phyloP scores from a whole-genome alignment of 2,329 filamentous ascomycete species.

The Leptographium galeiforme region DNA sequence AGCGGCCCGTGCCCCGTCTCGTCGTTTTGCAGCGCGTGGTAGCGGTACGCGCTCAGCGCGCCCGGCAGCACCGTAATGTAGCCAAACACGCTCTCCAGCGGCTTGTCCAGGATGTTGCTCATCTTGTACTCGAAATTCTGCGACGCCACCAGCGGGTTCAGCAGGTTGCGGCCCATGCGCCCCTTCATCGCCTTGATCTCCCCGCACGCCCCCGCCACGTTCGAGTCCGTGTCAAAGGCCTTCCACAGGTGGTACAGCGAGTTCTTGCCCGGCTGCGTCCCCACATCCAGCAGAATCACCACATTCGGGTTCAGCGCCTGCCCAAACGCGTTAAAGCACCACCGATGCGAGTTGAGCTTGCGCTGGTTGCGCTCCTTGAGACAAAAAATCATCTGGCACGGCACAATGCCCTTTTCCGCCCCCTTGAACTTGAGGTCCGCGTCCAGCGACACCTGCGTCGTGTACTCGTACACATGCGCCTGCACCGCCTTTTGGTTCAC shows the following conservation, averaged over 20 bases:
- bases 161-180: slow-evolving; percentile 62
- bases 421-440: slow-evolving; percentile 97
- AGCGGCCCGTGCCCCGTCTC: slow-evolving; percentile 88
- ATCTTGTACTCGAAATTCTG: slow-evolving; percentile 99
- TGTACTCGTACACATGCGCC: slow-evolving; percentile 97
- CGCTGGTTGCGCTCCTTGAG: slow-evolving; percentile 95
- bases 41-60: slow-evolving; percentile 88
- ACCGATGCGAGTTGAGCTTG: slow-evolving; percentile 95
- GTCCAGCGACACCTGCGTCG: slow-evolving; percentile 92
- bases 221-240: slow-evolving; percentile 94
- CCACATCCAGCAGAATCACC: slow-evolving; percentile 92
- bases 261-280: slow-evolving; percentile 76
- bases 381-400: slow-evolving; percentile 96
- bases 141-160: slow-evolving; percentile 90
- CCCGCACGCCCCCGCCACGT: slow-evolving; percentile 89
- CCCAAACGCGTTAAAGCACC: slow-evolving; percentile 99
- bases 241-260: slow-evolving; percentile 99
- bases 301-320: slow-evolving; percentile 87
- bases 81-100: slow-evolving; percentile 90
- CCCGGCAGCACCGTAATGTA: slow-evolving; percentile 96
- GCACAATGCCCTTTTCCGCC: slow-evolving; percentile 96
- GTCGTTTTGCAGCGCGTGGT: slow-evolving; percentile 92
- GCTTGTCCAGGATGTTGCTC: slow-evolving; percentile 98
- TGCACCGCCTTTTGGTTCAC: slow-evolving; percentile 94
- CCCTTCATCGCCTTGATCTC: slow-evolving; percentile 98